Base-by-base conservation (phyloP, 2,329 filamentous ascomycete genomes). In the Phyllosticta capitalensis region DNA sequence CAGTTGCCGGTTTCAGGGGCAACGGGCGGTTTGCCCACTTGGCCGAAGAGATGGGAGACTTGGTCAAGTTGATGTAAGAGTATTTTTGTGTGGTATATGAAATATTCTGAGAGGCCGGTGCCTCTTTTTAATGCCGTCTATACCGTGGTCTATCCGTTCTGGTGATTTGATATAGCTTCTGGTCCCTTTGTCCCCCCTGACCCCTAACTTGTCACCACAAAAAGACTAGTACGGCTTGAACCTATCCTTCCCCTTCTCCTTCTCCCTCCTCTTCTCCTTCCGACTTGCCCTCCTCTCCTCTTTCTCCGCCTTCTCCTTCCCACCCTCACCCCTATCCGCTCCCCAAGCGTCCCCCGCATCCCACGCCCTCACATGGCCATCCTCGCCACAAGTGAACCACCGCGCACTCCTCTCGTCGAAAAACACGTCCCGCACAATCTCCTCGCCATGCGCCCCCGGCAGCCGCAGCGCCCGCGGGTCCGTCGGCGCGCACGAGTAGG, bases 341-440 rank as follows among this genome's bases (percentile, higher is more conserved):
- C 59, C 64, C 2, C 63, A 66, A 26, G 21, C 54, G 51, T 20
- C 51, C 56, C 5, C 54, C 62, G 33, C 58, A 24, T 69, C 71
- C 78, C 78, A 80, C 1, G 74, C 70, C 54, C 73, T 72, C 28
- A 80, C 68, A 5, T 67, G 67, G 9, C 77, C 75, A 63, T 80
- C 78, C 66, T 80, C 78, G n/a, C 78, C 78, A 62, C 75, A 78
- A 14, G 73, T 79, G 62, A 75, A 75, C n/a, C 74, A 71, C 24
- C 67, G 72, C 19, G 64, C 38, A 14, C 38, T 45, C 5, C 14
- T 45, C 38, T 66, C 60, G 60, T 74, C 73, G 0, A 76, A 71
- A 51, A 75, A 70, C 7, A 79, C 54, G 64, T 79, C 77, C 5
- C 78, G 66, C 1, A 79, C 75, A 14, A 80, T 69, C 55, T 80